phyloP scores from a whole-genome alignment of 768 basidiomycete genomes.

The Mycena olivaceomarginata region DNA sequence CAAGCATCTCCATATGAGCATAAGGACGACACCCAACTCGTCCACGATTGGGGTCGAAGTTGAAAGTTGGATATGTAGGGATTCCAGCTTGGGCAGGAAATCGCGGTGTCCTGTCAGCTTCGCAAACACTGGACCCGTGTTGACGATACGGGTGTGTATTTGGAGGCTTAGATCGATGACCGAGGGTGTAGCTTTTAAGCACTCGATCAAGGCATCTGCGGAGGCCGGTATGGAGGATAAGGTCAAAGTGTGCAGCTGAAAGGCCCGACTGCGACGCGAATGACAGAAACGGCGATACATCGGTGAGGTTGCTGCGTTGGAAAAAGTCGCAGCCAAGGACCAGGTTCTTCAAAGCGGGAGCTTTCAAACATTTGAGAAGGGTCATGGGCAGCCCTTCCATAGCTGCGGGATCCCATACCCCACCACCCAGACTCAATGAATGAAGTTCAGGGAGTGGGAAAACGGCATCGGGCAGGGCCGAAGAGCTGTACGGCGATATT shows the following conservation, averaged over 20 bases:
- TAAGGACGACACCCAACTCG: not conserved
- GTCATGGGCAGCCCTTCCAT: not conserved
- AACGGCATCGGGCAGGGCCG: not conserved
- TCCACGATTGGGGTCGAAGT: not conserved
- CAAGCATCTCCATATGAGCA: conserved; percentile 9
- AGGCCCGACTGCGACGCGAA: not conserved
- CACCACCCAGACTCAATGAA: not conserved
- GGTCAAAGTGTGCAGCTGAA: not conserved
- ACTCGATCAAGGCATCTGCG: not conserved
- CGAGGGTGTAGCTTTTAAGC: not conserved
- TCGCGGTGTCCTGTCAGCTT: not conserved
- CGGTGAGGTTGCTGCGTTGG: not conserved
- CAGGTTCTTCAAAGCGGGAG: conserved; percentile 16
- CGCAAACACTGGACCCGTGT: not conserved
- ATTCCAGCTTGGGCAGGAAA: conserved; percentile 28
- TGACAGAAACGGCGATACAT: not conserved
- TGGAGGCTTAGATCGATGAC: not conserved
- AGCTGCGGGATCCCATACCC: not conserved
- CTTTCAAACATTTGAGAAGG: conserved; percentile 10
- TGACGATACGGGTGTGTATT: not conserved
- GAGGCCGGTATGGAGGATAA: not conserved
- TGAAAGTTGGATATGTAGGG: not conserved
- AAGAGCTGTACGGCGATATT: not conserved
- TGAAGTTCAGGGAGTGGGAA: not conserved
- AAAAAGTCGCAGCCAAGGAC: not conserved